These are phyloP conservation scores for Lachnellula hyalina DNA, from an alignment of 2,329 filamentous ascomycete genomes.

Conservation along the genomic window DNA sequence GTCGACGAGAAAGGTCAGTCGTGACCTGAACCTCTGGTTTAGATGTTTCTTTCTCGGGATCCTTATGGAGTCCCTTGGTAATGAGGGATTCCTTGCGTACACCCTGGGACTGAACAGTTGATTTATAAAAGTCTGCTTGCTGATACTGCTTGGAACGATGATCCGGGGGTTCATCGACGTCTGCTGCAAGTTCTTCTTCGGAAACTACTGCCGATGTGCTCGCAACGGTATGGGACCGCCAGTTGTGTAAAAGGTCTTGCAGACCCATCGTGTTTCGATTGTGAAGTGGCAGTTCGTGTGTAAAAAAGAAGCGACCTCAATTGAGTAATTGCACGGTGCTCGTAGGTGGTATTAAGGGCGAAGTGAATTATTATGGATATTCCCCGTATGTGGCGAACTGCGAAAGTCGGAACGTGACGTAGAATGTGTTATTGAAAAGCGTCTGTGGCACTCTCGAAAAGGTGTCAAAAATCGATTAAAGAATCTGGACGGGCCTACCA, in stretches of 20 bases:
- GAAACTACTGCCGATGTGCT: slow-evolving; percentile 28
- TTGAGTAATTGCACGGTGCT: neutral
- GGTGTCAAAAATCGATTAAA: slow-evolving; percentile 2
- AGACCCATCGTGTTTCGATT: slow-evolving; percentile 24
- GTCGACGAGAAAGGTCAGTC: slow-evolving; percentile 34
- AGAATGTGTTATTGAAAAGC: slow-evolving; percentile 2
- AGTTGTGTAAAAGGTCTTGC: slow-evolving; percentile 37
- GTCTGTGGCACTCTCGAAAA: slow-evolving; percentile 5
- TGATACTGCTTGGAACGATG: slow-evolving; percentile 8
- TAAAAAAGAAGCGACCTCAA: slow-evolving; percentile 1
- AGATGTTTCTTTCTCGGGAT: slow-evolving; percentile 51
- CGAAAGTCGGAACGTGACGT: slow-evolving; percentile 2
- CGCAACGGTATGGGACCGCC: slow-evolving; percentile 38
- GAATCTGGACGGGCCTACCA: slow-evolving; percentile 1
- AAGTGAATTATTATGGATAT: neutral
- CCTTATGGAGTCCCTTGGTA: slow-evolving; percentile 73
- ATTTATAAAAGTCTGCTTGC: slow-evolving; percentile 29
- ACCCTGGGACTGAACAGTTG: slow-evolving; percentile 39
- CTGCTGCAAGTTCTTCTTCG: slow-evolving; percentile 64
- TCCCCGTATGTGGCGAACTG: neutral
- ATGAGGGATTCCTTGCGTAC: slow-evolving; percentile 74
- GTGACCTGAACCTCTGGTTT: slow-evolving; percentile 35
- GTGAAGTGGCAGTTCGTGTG: slow-evolving; percentile 7
- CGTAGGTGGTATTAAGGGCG: slow-evolving; percentile 4
- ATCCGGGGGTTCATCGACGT: slow-evolving; percentile 88